A percentile compares a stretch with the other conserved stretches of the same genome.
phyloP scores from a whole-genome alignment of 2,329 filamentous ascomycete species.

The Fusarium sp. region DNA sequence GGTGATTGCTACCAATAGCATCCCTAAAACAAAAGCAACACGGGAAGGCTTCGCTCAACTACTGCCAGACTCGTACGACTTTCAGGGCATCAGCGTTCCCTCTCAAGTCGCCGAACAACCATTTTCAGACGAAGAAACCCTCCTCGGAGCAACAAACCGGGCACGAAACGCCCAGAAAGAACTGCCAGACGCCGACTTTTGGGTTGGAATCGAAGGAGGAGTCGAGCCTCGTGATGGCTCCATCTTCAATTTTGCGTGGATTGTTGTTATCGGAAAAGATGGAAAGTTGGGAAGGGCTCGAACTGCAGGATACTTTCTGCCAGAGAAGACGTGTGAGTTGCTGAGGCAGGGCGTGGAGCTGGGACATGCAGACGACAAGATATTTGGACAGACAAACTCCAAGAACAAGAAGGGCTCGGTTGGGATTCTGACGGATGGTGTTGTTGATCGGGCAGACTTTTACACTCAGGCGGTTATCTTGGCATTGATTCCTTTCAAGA shows the following conservation, averaged over 20 bases:
- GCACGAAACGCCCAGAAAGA: conserved; percentile 47
- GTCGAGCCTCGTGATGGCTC: conserved; percentile 46
- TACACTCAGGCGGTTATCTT: conserved; percentile 55
- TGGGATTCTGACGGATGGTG: conserved; percentile 54
- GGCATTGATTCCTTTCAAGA: conserved; percentile 56
- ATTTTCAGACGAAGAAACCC: conserved; percentile 52
- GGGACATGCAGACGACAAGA: conserved; percentile 53
- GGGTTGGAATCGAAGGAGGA: conserved; percentile 57
- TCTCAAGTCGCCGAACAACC: conserved; percentile 56
- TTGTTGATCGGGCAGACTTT: conserved; percentile 50
- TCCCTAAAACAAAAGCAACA: conserved; percentile 54
- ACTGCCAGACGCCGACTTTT: conserved; percentile 51
- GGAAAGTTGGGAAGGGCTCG: conserved; percentile 51
- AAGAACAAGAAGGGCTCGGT: conserved; percentile 55
- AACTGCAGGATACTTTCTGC: conserved; percentile 53
- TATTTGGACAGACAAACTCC: conserved; percentile 53
- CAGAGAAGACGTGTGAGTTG: conserved; percentile 51
- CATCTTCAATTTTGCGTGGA: conserved; percentile 56
- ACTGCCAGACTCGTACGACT: conserved; percentile 47
- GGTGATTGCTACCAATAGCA: conserved; percentile 54
- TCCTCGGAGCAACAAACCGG: conserved; percentile 54
- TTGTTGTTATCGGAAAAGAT: conserved; percentile 48
- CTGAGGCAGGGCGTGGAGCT: conserved; percentile 52
- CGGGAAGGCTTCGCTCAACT: conserved; percentile 51
- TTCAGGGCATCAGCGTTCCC: conserved; percentile 47